Conservation (phyloP, 75 land plant genomes). For the Selaginella moellendorffii region DNA sequence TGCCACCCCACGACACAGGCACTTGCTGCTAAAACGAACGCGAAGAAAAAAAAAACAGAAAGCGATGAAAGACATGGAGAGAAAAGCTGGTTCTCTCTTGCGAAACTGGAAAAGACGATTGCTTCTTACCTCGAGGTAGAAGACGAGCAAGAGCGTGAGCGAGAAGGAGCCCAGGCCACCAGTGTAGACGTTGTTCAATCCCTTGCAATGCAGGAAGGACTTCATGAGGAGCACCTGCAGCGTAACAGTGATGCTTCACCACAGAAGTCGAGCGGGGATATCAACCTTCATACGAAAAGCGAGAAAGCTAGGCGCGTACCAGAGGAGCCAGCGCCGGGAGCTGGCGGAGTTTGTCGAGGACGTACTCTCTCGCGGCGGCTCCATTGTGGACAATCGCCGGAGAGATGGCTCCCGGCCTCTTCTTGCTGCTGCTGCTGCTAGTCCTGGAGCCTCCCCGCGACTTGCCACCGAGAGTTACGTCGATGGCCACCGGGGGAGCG, state of each 20-base stretch:
- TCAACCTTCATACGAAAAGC: background rate
- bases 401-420: background rate
- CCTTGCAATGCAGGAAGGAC: slow-evolving; percentile 29
- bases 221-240: slow-evolving; percentile 34
- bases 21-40: background rate
- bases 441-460: background rate
- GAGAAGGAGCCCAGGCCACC: slow-evolving; percentile 41
- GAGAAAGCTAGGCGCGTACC: slow-evolving; percentile 17
- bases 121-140: slow-evolving; percentile 42
- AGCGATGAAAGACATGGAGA: background rate
- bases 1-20: background rate
- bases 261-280: background rate
- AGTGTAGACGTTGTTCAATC: slow-evolving; percentile 28
- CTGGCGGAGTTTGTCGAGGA: slow-evolving; percentile 23
- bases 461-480: slow-evolving; percentile 30
- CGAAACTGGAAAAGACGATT: too few relatives aligned
- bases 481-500: slow-evolving; percentile 22
- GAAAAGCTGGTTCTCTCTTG: too few relatives aligned
- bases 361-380: slow-evolving; percentile 32
- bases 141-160: slow-evolving; percentile 28
- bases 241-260: background rate
- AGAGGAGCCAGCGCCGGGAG: slow-evolving; percentile 37
- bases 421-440: background rate
- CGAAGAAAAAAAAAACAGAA: background rate
- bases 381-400: slow-evolving; percentile 36